Evolutionary conservation across 148 eudicot genomes (phyloP).

Genomic region (Beta vulgaris): DNA sequence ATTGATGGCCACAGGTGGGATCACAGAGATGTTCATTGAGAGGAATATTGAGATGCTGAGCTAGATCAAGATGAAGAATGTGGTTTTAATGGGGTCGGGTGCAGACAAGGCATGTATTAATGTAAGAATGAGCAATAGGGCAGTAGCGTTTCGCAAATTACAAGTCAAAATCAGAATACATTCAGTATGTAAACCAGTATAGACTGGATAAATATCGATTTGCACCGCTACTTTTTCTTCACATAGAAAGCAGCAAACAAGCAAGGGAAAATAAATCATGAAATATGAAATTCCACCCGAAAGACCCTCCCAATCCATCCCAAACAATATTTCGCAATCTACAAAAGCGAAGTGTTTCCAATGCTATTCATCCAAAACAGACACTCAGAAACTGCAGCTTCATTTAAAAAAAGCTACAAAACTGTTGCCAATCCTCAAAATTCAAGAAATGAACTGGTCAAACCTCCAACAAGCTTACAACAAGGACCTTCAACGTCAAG

Average conservation of each 20-base stretch:
- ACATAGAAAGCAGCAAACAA: neutral
- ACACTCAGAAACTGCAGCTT: neutral
- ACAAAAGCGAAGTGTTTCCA: neutral
- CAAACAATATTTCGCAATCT: neutral
- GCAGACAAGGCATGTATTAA: neutral
- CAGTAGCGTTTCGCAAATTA: no score
- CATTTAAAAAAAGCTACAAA: neutral
- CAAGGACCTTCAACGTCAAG: neutral
- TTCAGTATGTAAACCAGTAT: neutral
- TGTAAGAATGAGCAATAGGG: neutral
- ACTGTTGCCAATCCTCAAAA: neutral
- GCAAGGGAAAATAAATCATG: neutral
- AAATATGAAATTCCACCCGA: neutral
- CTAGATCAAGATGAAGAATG: neutral
- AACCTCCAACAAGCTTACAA: neutral
- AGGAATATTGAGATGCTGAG: no score
- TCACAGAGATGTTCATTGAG: no score
- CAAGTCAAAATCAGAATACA: no score
- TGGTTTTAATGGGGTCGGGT: neutral
- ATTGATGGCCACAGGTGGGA: neutral
- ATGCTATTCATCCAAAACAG: neutral
- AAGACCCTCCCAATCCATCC: neutral
- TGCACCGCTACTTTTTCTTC: neutral
- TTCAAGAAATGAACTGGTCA: neutral
- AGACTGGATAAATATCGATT: neutral